A percentile compares a stretch with the other conserved stretches of the same genome.
phyloP scores from a whole-genome alignment of 805 yeast genomes.

The Lipomyces sp. region DNA sequence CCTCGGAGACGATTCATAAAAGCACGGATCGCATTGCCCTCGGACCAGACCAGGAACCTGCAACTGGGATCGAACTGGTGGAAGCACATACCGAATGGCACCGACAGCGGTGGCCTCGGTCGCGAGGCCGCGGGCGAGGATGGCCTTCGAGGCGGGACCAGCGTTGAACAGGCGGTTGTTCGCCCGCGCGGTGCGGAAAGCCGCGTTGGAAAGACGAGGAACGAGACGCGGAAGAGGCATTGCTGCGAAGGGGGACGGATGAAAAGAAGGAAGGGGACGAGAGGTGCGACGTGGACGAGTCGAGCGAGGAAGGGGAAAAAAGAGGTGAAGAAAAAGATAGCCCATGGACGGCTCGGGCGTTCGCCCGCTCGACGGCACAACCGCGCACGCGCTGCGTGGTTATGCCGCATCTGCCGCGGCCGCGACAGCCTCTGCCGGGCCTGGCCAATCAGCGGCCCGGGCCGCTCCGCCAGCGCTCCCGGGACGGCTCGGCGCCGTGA shows the following conservation, averaged over 20 bases:
- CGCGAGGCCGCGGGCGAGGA: conserved; percentile 54
- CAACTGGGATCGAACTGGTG: no score
- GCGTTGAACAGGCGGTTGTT: conserved; percentile 58
- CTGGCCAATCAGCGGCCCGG: no score
- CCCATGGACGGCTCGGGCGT: conserved; percentile 1
- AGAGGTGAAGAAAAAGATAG: conserved; percentile 1
- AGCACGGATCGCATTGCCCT: no score
- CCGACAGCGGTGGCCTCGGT: conserved; percentile 60
- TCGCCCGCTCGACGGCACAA: no score
- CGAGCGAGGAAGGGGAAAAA: conserved; percentile 6
- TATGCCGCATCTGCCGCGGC: neutral
- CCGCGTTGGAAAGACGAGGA: conserved; percentile 64
- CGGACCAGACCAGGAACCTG: no score
- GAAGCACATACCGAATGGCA: conserved; percentile 62
- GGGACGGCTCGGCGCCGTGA: no score
- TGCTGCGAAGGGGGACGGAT: conserved; percentile 17
- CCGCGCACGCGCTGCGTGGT: neutral
- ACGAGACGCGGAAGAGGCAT: conserved; percentile 53
- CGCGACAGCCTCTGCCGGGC: neutral
- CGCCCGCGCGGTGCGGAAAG: conserved; percentile 85
- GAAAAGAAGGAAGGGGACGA: neutral
- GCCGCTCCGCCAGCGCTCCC: no score
- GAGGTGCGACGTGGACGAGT: conserved; percentile 4
- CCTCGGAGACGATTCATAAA: no score
- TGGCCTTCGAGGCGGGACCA: conserved; percentile 27